Conservation (phyloP, 108 stramenopile species). For the Skeletonema potamos region DNA sequence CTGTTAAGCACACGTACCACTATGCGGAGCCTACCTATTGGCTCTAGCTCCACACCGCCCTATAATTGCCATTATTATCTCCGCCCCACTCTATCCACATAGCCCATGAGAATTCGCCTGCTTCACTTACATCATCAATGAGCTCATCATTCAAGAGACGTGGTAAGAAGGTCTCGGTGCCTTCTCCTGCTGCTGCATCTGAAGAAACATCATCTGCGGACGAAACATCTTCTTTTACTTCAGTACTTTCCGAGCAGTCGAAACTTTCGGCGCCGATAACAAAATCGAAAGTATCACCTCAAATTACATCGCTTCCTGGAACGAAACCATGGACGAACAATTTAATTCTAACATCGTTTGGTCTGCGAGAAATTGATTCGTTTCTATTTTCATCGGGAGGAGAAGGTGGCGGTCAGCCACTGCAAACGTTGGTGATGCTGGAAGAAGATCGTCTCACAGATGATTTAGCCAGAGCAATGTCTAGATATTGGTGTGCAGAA, state of each 20-base stretch:
- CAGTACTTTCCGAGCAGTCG: background rate
- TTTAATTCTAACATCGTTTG: slow-evolving; percentile 67
- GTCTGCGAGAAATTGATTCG: slow-evolving; percentile 73
- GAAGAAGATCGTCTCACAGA: slow-evolving; percentile 84
- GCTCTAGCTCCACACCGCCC: no score
- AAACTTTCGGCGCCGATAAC: background rate
- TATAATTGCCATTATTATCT: no score
- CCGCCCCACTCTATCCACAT: no score
- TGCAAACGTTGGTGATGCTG: slow-evolving; percentile 65
- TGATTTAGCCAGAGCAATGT: slow-evolving; percentile 58
- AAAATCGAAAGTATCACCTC: background rate
- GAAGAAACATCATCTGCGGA: background rate
- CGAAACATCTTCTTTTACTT: background rate
- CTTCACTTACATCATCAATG: slow-evolving; percentile 21
- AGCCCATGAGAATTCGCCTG: no score
- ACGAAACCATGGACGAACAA: slow-evolving; percentile 60
- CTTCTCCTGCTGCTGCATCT: background rate
- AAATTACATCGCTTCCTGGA: slow-evolving; percentile 24
- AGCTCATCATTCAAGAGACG: slow-evolving; percentile 52
- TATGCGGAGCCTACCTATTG: no score
- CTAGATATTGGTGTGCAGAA: slow-evolving; percentile 84
- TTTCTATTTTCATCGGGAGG: slow-evolving; percentile 46
- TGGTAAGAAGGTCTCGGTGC: background rate
- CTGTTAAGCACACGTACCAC: no score
- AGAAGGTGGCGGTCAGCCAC: slow-evolving; percentile 66